Base-by-base conservation (phyloP, 257 asterid genomes). In the Agastache rugosa region DNA sequence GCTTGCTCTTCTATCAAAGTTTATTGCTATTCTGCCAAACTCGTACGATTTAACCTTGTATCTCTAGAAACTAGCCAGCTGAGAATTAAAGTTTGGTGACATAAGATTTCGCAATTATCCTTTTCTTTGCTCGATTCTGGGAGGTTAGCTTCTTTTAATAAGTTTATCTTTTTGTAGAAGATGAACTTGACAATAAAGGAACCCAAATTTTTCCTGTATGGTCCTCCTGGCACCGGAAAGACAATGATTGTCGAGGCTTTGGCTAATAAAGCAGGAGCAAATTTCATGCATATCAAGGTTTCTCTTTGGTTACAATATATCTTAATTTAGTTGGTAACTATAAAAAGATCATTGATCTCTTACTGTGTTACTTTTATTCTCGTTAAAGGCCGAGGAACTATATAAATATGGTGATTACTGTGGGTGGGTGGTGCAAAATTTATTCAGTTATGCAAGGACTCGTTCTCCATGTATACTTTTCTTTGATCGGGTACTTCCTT, bases 181-280 rank as follows among this genome's bases (percentile, higher is more conserved):
- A 34, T 79, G 45, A 92, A 81, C n/a, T n/a, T n/a, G n/a, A n/a
- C n/a, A n/a, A n/a, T n/a, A n/a, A n/a, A n/a, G n/a, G 75, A 83
- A n/a, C n/a, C 91, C 4, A 96, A 96, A 73, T 87, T 89, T 82
- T 80, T 93, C 87, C 98, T 91, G 27, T 87, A 85, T 82, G 97
- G 98, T 62, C 97, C 98, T 74, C 96, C 97, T 8, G 97, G 98
- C 63, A 88, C 96, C 44, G 98, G 98, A 42, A 93, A 93, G 86
- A 93, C 97, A 51, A 81, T 89, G 81, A 88, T 93, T 45, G 98
- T 97, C 39, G 86, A 90, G 85, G 98, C 97, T 69, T 94, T 93
- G 82, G 98, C 98, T 58, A 87, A 82, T 74, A 93, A 90, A 86
- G 91, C 95, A n/a, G 97, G 94, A 64, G 97, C 97, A 42, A 93